Evolutionary conservation across 306 rosid species (phyloP), one percentile per base, ranked within the genome.

Genomic region (Lagenaria siceraria): DNA sequence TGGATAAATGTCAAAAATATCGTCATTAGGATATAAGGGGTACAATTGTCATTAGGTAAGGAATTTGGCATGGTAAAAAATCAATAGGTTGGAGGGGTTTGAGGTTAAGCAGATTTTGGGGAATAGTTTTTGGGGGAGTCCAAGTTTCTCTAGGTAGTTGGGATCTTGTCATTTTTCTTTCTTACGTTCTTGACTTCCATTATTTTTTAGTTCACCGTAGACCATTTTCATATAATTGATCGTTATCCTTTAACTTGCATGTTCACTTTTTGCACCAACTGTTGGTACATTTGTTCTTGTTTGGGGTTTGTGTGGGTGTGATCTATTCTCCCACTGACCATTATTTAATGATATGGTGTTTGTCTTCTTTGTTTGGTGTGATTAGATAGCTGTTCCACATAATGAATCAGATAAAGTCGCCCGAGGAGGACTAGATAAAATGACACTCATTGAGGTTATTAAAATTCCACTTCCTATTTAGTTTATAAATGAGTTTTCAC

Each of bases 371-470:
- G 59, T 29, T 27, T 77, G 71, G 46, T 60, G 22, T 77, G 48
- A 46, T 77, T 87, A 95, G 99, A 88, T 90, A 80, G 82, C 96
- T 49, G 92, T 85, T 82, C 99, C 97, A 73, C 98, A 95, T 72
- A 89, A 88, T 29, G 98, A 92, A 66, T 75, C 93, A 0, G 96
- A 87, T 77, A 92, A 92, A 87, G 62, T 95, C 63, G 93, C 92
- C 25, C 87, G 99, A 60, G 97, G 97, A 36, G 96, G 97, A 38
- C 85, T 95, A 38, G 99, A 90, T 61, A 89, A 92, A 81, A 90
- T 90, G 99, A 96, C 97, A 73, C 88, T 96, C 56, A 71, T 96
- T 58, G 99, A 96, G 99, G 99, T 92, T 46, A 11, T 87, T 49
- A 40, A 58, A 61, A 27, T 53, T 56, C 19, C 33, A 8, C 24